Evolutionary conservation across 129 eudicot species (phyloP).

Genomic region (Helichrysum umbraculigerum): DNA sequence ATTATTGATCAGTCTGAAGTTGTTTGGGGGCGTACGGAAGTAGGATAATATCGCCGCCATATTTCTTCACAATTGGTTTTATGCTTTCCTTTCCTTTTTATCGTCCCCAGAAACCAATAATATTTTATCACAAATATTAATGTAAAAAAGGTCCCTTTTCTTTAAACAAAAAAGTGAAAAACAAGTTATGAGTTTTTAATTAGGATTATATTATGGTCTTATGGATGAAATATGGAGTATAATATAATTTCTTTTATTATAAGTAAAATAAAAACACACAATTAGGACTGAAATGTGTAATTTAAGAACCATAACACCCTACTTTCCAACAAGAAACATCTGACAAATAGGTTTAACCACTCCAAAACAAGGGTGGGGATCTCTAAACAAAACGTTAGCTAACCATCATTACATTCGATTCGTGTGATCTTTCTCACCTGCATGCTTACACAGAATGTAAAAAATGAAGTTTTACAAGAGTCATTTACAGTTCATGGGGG

Average conservation of each 20-base stretch:
- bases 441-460: constrained; percentile 12
- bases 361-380: not conserved
- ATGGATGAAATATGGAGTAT: too few relatives aligned
- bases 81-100: not conserved
- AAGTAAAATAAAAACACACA: too few relatives aligned
- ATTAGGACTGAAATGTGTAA: too few relatives aligned
- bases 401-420: not conserved
- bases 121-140: too few relatives aligned
- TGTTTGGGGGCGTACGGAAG: constrained; percentile 22
- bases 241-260: too few relatives aligned
- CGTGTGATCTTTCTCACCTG: constrained; percentile 21
- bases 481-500: constrained; percentile 25
- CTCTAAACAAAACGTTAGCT: not conserved
- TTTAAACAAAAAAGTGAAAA: too few relatives aligned
- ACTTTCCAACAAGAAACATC: too few relatives aligned
- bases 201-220: too few relatives aligned
- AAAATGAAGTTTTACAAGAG: constrained; percentile 27
- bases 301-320: too few relatives aligned
- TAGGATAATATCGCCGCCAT: constrained; percentile 55
- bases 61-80: not conserved
- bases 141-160: too few relatives aligned
- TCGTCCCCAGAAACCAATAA: too few relatives aligned
- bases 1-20: constrained; percentile 8
- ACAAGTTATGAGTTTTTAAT: too few relatives aligned
- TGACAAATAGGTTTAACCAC: not conserved